Evolutionary conservation across 805 yeast genomes (phyloP).

Genomic region (Kodamaea leandrae): DNA sequence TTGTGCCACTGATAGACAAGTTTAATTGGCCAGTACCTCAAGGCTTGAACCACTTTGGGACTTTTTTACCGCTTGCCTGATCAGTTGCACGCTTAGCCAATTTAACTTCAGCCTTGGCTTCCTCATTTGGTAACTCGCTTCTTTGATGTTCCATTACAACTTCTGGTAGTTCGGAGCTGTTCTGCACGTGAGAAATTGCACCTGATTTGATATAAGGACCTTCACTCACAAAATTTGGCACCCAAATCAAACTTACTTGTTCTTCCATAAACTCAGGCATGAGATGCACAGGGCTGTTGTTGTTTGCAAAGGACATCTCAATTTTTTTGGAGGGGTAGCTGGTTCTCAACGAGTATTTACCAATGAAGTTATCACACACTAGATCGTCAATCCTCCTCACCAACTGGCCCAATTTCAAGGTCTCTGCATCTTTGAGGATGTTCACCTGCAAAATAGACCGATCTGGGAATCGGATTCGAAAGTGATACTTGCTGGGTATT

Average conservation of each 20-base stretch:
- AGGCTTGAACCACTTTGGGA: constrained; percentile 16
- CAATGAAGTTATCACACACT: constrained; percentile 25
- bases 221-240: constrained; percentile 14
- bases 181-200: constrained; percentile 16
- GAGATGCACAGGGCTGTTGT: constrained; percentile 24
- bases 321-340: constrained; percentile 38
- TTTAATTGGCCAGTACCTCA: neutral
- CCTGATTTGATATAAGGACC: constrained; percentile 30
- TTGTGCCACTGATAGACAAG: neutral
- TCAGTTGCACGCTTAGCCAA: neutral
- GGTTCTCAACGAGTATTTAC: constrained; percentile 30
- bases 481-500: constrained; percentile 26
- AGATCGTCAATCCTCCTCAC: constrained; percentile 35
- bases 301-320: constrained; percentile 25
- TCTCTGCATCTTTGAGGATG: constrained; percentile 22
- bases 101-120: constrained; percentile 7
- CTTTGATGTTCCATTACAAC: constrained; percentile 33
- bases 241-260: constrained; percentile 38
- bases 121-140: constrained; percentile 29
- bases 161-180: constrained; percentile 34
- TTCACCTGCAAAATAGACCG: constrained; percentile 33
- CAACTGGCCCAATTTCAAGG: constrained; percentile 34
- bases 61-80: constrained; percentile 5
- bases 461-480: constrained; percentile 41
- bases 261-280: constrained; percentile 32